phyloP scores from a whole-genome alignment of 768 basidiomycete genomes.

The Gloeostereum incarnatum region DNA sequence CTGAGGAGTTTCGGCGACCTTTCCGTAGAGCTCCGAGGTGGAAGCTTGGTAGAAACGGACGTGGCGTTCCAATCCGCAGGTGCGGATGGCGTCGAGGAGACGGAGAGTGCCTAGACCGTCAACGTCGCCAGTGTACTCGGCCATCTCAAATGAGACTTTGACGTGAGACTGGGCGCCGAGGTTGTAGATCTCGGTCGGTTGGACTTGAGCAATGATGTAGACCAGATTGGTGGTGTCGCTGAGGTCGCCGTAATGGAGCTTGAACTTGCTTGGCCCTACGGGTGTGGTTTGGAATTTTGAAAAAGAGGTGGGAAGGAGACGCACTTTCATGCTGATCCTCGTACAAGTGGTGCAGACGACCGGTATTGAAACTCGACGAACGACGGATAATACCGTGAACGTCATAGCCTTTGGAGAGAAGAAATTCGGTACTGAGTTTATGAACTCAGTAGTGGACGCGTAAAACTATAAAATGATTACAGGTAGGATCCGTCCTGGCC shows the following conservation, averaged over 20 bases:
- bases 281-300: no score
- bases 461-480: conserved; percentile 30
- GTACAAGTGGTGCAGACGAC: conserved; percentile 88
- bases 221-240: conserved; percentile 96
- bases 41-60: conserved; percentile 96
- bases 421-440: conserved; percentile 60
- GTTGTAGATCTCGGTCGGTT: conserved; percentile 96
- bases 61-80: conserved; percentile 89
- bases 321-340: conserved; percentile 87
- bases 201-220: conserved; percentile 90
- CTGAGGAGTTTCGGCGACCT: conserved; percentile 93
- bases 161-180: conserved; percentile 97
- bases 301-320: conserved; percentile 15
- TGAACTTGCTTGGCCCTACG: conserved; percentile 69
- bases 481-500: conserved; percentile 96
- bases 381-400: conserved; percentile 96
- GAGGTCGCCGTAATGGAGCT: conserved; percentile 86
- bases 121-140: conserved; percentile 97
- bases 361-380: conserved; percentile 97
- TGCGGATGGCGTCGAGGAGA: conserved; percentile 91
- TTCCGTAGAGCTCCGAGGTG: conserved; percentile 95
- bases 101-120: conserved; percentile 93
- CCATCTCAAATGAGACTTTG: conserved; percentile 99
- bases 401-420: conserved; percentile 82
- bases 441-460: conserved; percentile 5